Conservation (phyloP, 2,329 filamentous ascomycete species). For the Aspergillus transmontanensis region DNA sequence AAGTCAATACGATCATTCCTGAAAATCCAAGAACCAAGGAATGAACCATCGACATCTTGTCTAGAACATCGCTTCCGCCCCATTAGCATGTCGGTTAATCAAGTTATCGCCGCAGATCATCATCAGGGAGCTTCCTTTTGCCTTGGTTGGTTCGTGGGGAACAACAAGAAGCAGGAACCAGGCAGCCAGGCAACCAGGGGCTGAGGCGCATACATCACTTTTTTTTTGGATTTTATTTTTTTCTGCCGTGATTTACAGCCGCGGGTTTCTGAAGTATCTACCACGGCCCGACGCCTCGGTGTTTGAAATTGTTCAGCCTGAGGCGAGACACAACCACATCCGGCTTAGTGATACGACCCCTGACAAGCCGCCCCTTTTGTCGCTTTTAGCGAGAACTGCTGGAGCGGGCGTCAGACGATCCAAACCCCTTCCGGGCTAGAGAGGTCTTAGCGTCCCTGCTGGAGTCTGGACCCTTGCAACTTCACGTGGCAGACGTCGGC, state of each 20-base stretch:
- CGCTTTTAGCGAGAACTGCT: slow-evolving; percentile 23
- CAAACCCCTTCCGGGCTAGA: slow-evolving; percentile 14
- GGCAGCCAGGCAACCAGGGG: slow-evolving; percentile 24
- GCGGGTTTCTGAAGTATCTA: neutral
- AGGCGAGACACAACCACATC: neutral
- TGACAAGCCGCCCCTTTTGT: slow-evolving; percentile 2
- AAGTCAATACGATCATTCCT: neutral
- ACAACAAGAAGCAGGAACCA: slow-evolving; percentile 5
- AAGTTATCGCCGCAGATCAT: slow-evolving; percentile 23
- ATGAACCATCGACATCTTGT: slow-evolving; percentile 7
- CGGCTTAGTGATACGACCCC: slow-evolving; percentile 5
- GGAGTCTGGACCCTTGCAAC: slow-evolving; percentile 28
- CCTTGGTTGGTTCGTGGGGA: slow-evolving; percentile 18
- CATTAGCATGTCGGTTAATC: slow-evolving; percentile 18
- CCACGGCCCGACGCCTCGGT: neutral
- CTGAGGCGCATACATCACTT: neutral
- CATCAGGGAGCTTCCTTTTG: slow-evolving; percentile 16
- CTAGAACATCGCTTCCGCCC: slow-evolving; percentile 9
- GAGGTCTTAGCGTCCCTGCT: slow-evolving; percentile 16
- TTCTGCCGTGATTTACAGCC: neutral
- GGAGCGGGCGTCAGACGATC: slow-evolving; percentile 25
- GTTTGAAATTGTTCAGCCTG: neutral
- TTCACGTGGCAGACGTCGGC: slow-evolving; percentile 30
- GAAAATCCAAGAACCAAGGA: neutral
- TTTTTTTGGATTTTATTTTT: neutral